Percentiles rank a stretch among this genome's conserved stretches.
Conservation (phyloP, 2,329 filamentous ascomycete genomes). For the Fusarium udum region DNA sequence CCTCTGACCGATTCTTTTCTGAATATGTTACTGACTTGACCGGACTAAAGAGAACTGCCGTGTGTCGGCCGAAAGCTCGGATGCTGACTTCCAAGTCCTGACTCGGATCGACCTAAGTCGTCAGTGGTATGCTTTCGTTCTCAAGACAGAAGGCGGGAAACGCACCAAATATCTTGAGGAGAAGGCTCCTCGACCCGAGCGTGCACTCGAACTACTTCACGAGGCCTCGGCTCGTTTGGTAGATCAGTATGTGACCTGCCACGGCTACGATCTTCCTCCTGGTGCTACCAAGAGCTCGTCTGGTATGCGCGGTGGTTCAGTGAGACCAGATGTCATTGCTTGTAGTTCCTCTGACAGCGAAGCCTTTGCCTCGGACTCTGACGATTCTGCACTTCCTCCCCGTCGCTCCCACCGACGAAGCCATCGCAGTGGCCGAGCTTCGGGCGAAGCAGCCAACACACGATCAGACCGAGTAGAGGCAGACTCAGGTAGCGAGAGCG, state of each 20-base stretch:
- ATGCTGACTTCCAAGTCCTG: slow-evolving; percentile 38
- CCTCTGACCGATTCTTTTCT: too few species aligned
- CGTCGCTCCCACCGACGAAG: slow-evolving; percentile 18
- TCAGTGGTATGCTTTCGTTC: slow-evolving; percentile 40
- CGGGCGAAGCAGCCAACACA: slow-evolving; percentile 17
- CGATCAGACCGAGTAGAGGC: slow-evolving; percentile 14
- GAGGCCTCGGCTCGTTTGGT: slow-evolving; percentile 52
- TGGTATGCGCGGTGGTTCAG: slow-evolving; percentile 19
- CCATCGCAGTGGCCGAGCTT: slow-evolving; percentile 20
- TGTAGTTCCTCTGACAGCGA: slow-evolving; percentile 36
- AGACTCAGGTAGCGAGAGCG: slow-evolving; percentile 10
- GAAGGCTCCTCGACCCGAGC: slow-evolving; percentile 41
- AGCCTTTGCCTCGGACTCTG: slow-evolving; percentile 37
- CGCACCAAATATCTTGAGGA: slow-evolving; percentile 48
- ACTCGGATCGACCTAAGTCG: slow-evolving; percentile 37
- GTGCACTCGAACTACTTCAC: slow-evolving; percentile 51
- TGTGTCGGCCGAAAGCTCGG: slow-evolving; percentile 35
- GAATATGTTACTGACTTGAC: neutral
- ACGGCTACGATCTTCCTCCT: slow-evolving; percentile 46
- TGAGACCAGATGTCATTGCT: slow-evolving; percentile 33
- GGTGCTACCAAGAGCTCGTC: slow-evolving; percentile 7
- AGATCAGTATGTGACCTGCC: slow-evolving; percentile 42
- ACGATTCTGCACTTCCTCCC: slow-evolving; percentile 25
- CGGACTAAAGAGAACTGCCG: slow-evolving; percentile 42
- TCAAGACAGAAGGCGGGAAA: slow-evolving; percentile 40